Conservation (phyloP, 164 flowering plant genomes). For the Litsea cubeba region DNA sequence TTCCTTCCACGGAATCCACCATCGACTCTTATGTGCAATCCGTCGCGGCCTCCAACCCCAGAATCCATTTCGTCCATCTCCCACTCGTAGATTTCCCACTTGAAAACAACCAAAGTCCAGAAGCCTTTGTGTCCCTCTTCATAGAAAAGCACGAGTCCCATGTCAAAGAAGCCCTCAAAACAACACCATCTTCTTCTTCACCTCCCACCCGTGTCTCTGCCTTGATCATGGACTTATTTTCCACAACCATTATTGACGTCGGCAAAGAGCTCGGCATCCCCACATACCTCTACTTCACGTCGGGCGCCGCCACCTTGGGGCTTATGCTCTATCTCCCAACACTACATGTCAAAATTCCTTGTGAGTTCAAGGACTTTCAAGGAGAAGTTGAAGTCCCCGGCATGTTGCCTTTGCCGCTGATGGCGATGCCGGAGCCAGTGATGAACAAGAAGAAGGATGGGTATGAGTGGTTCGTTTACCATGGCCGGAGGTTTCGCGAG, state of each 20-base stretch:
- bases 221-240: slow-evolving; percentile 22
- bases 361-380: slow-evolving; percentile 1
- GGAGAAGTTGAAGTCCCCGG: slow-evolving; percentile 9
- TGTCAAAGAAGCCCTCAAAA: not conserved
- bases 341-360: not conserved
- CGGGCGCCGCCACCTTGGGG: not conserved
- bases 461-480: slow-evolving; percentile 6
- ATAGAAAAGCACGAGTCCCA: not conserved
- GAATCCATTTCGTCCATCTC: too few relatives aligned
- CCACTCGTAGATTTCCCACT: too few relatives aligned
- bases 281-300: slow-evolving; percentile 27
- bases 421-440: slow-evolving; percentile 4
- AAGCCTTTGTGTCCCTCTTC: not conserved
- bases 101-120: too few relatives aligned
- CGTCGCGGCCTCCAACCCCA: too few relatives aligned
- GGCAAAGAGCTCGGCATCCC: slow-evolving; percentile 31
- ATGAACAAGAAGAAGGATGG: not conserved
- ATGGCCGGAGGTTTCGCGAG: not conserved
- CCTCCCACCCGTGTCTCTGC: slow-evolving; percentile 4
- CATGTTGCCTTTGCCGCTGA: slow-evolving; percentile 5
- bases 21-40: too few relatives aligned
- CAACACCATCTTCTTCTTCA: not conserved
- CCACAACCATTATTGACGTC: slow-evolving; percentile 28
- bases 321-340: not conserved
- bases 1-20: too few relatives aligned